Base-by-base conservation (phyloP, 139 green algal genomes). In the Chlamydomonas sp. region DNA sequence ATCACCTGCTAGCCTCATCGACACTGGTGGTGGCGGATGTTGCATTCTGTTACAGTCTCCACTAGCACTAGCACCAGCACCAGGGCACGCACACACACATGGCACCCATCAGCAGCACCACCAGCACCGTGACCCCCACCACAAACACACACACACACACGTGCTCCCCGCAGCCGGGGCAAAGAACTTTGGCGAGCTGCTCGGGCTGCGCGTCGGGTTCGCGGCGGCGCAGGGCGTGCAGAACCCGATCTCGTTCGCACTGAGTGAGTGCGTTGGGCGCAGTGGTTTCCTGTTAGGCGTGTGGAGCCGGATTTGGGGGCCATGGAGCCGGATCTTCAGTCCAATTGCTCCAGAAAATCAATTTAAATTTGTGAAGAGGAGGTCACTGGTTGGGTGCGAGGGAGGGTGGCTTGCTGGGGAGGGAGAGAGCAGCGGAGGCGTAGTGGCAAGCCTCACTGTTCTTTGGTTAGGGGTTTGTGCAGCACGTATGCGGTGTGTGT, bases 141-240 rank as follows among this genome's bases (percentile, higher is more conserved):
- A n/a, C n/a, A n/a, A n/a, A n/a, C n/a, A n/a, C n/a, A n/a, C n/a
- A n/a, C n/a, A n/a, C n/a, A n/a, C n/a, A n/a, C n/a, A n/a, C n/a
- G n/a, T n/a, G n/a, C n/a, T n/a, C n/a, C n/a, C n/a, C n/a, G n/a
- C 85, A 10, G 84, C 88, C 6, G 66, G 79, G 22, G 79, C 79
- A 22, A 50, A 43, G 22, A 71, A 64, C 49, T 88, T 86, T 57
- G 64, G 36, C 20, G 81, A 90, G 48, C 82, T 96, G 16, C 67
- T 96, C 35, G 60, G 81, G 1, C 73, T 81, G 16, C 79, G 90
- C 3, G 70, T 92, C 3, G 86, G 83, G 13, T 94, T 93, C 80
- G 90, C 90, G 5, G 76, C 80, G 0, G 84, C 90, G 36, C 89
- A 96, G 79, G 83, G 88, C 26, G 88, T 87, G 13, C 87, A 94